Base-by-base conservation (phyloP, 176 grass and related monocot species). In the Triticum turgidum region DNA sequence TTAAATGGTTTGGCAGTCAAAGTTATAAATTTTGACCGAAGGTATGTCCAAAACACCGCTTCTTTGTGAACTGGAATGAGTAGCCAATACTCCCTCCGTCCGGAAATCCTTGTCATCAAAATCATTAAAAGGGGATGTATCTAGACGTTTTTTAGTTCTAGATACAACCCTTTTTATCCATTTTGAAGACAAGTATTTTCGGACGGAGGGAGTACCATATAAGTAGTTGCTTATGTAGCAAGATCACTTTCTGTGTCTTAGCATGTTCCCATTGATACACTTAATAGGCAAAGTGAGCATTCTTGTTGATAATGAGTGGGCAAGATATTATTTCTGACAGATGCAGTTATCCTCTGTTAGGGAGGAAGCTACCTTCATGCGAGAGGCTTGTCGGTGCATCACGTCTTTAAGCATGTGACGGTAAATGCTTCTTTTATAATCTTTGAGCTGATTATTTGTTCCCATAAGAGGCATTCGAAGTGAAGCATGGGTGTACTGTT, bases 341-440 rank as follows among this genome's bases (percentile, higher is more conserved):
- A 62, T 82, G 64, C 54, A 63, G 30, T 82, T 21, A 73, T 86
- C 24, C 86, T 90, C 79, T 83, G 49, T 74, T 74, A 99, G 97
- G 94, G 89, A 83, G 97, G 94, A 84, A 93, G 77, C 68, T 96
- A 99, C 83, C 82, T 99, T 74, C 94, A 99, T 63, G 84, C 94
- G 7, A 96, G 92, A 93, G 94, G 97, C 11, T 37, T 87, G 34
- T 96, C 97, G 4, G 77, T 90, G 65, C 94, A 99, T 90, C 87
- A 96, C 88, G 92, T 93, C 58, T 99, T 99, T 75, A 96, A 91
- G 77, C 92, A 93, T 84, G 80, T 99, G 61, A 93, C 91, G 30
- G 97, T 94, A 94, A 93, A 73, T 75, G 39, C 44, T 86, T 81
- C 30, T 88, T 85, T 6, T 17, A 34, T 83, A 24, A 65, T 82